Evolutionary conservation across 2,329 filamentous ascomycete genomes (phyloP).

Genomic region (Ophiostoma australiae): DNA sequence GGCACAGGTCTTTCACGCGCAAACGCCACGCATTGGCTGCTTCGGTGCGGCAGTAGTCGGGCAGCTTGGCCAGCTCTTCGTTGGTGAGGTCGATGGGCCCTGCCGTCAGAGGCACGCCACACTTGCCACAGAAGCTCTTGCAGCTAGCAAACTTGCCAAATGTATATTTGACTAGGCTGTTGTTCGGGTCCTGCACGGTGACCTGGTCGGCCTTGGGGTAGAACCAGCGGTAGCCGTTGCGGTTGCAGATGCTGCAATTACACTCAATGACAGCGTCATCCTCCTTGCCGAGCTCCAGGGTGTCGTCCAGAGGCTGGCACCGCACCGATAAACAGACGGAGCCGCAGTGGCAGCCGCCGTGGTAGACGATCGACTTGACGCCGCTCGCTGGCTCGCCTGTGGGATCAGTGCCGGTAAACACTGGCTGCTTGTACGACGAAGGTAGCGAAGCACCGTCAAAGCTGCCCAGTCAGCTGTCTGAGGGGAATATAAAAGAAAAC

Average conservation of each 20-base stretch:
- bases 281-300: slow-evolving; percentile 27
- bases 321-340: slow-evolving; percentile 43
- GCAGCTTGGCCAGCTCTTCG: slow-evolving; percentile 36
- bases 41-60: slow-evolving; percentile 29
- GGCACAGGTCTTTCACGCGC: slow-evolving; percentile 25
- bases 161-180: slow-evolving; percentile 39
- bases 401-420: slow-evolving; percentile 41
- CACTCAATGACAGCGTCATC: slow-evolving; percentile 38
- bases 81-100: slow-evolving; percentile 32
- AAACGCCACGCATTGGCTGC: slow-evolving; percentile 24
- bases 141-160: slow-evolving; percentile 34
- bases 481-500: no score
- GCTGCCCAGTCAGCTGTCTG: background rate
- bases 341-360: slow-evolving; percentile 52
- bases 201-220: slow-evolving; percentile 41
- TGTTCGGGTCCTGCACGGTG: slow-evolving; percentile 39
- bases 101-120: slow-evolving; percentile 43
- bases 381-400: slow-evolving; percentile 32
- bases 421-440: slow-evolving; percentile 35
- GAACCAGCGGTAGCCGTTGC: slow-evolving; percentile 43
- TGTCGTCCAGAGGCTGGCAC: slow-evolving; percentile 37
- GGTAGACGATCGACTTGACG: slow-evolving; percentile 41
- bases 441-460: slow-evolving; percentile 38
- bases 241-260: slow-evolving; percentile 49
- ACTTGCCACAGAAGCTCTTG: slow-evolving; percentile 48